phyloP scores from a whole-genome alignment of 306 rosid species.

The Vicia sativa region DNA sequence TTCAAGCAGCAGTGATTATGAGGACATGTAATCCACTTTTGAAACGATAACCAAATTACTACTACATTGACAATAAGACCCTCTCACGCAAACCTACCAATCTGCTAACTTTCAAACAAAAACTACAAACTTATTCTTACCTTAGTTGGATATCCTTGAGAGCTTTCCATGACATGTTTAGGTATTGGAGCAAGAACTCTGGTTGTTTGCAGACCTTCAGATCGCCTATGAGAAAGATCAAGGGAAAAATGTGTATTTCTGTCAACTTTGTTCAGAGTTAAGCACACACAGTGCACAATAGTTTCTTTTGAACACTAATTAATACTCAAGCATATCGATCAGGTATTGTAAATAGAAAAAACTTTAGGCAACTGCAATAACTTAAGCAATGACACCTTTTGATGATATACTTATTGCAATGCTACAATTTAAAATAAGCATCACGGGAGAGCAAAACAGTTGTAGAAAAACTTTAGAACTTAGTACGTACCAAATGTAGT shows the following conservation, averaged over 20 bases:
- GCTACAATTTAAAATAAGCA: constrained; percentile 26
- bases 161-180: constrained; percentile 69
- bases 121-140: constrained; percentile 41
- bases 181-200: constrained; percentile 90
- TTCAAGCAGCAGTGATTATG: constrained; percentile 6
- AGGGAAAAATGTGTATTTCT: constrained; percentile 23
- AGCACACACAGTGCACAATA: constrained; percentile 20
- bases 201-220: constrained; percentile 86
- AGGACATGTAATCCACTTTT: constrained; percentile 1
- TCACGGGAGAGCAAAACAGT: constrained; percentile 11
- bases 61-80: constrained; percentile 6
- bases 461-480: constrained; percentile 29
- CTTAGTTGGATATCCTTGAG: constrained; percentile 92
- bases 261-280: constrained; percentile 27
- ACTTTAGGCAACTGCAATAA: constrained; percentile 19
- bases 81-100: constrained; percentile 13
- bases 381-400: constrained; percentile 23
- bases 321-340: constrained; percentile 17
- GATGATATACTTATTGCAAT: not conserved
- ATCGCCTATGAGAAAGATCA: constrained; percentile 61
- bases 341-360: constrained; percentile 7
- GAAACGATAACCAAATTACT: not conserved
- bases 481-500: constrained; percentile 82
- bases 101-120: constrained; percentile 27
- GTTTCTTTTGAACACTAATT: constrained; percentile 5